Percentiles rank a stretch among this genome's conserved stretches.
These are phyloP conservation scores for Fistulifera solaris DNA, from an alignment of 108 stramenopile genomes.

Conservation along the genomic window DNA sequence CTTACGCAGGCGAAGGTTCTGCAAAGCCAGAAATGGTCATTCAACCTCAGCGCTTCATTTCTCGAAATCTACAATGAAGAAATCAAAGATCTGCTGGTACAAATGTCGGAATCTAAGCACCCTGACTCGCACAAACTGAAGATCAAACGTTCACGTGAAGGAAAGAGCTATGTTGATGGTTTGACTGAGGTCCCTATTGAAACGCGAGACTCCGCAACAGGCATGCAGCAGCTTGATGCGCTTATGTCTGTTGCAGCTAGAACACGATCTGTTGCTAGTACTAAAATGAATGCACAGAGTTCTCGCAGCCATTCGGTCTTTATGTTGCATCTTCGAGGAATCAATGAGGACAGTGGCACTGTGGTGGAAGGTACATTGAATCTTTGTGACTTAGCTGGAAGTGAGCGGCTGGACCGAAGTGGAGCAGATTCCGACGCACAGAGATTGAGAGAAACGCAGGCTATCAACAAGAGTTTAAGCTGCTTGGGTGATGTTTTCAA, in stretches of 20 bases:
- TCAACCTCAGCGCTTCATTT: constrained; percentile 88
- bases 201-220: constrained; percentile 40
- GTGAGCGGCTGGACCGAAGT: constrained; percentile 93
- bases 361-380: constrained; percentile 90
- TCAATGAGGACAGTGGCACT: constrained; percentile 81
- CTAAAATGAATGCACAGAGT: constrained; percentile 96
- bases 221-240: constrained; percentile 74
- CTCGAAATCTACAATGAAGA: constrained; percentile 99
- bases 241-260: constrained; percentile 83
- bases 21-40: constrained; percentile 89
- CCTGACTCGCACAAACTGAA: constrained; percentile 44
- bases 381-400: constrained; percentile 97
- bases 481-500: constrained; percentile 97
- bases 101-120: constrained; percentile 23
- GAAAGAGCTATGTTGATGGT: constrained; percentile 85
- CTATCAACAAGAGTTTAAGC: constrained; percentile 97
- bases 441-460: constrained; percentile 90
- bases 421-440: constrained; percentile 73
- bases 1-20: constrained; percentile 66
- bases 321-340: constrained; percentile 92
- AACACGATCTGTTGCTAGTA: constrained; percentile 90
- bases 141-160: constrained; percentile 67
- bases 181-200: constrained; percentile 79
- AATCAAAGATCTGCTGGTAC: constrained; percentile 85
- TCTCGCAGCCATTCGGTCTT: constrained; percentile 98